Conservation (phyloP, 2,329 filamentous ascomycete genomes). For the Teratosphaeriaceae sp. region DNA sequence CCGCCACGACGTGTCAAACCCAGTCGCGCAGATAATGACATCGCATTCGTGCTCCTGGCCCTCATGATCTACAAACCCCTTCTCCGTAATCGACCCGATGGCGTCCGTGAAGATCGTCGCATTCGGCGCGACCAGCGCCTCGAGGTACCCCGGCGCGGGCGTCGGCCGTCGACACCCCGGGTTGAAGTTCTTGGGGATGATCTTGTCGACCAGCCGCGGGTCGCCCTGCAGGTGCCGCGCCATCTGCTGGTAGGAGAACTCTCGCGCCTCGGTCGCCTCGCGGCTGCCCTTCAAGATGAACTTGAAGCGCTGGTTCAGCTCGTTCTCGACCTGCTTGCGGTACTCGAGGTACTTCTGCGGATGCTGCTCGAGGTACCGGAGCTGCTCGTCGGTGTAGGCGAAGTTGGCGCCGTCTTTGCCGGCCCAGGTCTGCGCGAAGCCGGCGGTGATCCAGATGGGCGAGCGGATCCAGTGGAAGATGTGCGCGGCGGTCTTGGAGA, state of each 20-base stretch:
- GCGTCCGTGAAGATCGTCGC: constrained; percentile 29
- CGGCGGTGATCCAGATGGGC: constrained; percentile 44
- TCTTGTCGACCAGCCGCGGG: constrained; percentile 33
- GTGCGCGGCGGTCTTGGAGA: constrained; percentile 32
- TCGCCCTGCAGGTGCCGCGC: constrained; percentile 33
- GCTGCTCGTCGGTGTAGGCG: constrained; percentile 37
- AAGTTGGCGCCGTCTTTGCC: constrained; percentile 43
- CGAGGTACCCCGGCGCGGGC: constrained; percentile 38
- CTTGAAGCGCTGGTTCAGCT: constrained; percentile 48
- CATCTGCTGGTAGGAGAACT: constrained; percentile 37
- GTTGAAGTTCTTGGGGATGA: constrained; percentile 42
- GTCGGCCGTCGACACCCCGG: constrained; percentile 37
- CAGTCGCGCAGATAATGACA: constrained; percentile 33
- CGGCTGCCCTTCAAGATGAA: constrained; percentile 46
- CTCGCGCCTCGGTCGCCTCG: constrained; percentile 38
- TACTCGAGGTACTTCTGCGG: constrained; percentile 42
- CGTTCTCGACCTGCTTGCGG: constrained; percentile 42
- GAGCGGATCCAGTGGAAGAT: constrained; percentile 38
- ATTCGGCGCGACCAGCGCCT: constrained; percentile 31
- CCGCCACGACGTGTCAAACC: constrained; percentile 32
- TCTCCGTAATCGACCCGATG: constrained; percentile 24
- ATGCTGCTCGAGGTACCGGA: constrained; percentile 33
- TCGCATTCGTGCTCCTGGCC: constrained; percentile 27
- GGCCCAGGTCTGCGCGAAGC: constrained; percentile 43
- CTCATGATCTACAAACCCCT: constrained; percentile 27